Evolutionary conservation across 306 rosid genomes (phyloP), one percentile per base, ranked within the genome.

Genomic region (Dalbergia cultrata): DNA sequence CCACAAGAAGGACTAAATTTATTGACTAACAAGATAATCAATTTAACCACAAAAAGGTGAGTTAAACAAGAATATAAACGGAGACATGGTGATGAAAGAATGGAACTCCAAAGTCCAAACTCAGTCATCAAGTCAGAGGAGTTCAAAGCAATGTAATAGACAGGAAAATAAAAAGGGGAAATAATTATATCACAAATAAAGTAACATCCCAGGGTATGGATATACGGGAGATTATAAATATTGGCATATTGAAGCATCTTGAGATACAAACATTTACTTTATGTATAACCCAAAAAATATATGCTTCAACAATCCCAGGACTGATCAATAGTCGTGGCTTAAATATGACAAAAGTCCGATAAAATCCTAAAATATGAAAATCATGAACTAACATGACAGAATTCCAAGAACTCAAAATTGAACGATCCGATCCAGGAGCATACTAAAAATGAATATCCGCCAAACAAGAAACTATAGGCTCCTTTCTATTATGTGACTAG

Each of bases 61-160:
- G 68, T 37, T 57, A 58, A 77, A 31, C 66, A 39, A 83, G 60
- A 57, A 70, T 65, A 86, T 72, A 53, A 90, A 92, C 89, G 54
- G 97, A 85, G 17, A 86, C 90, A 72, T 90, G 97, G 35, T 90
- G 93, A 12, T 85, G 88, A 85, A 90, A 92, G 67, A 77, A 85
- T 45, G 97, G 94, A 80, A 90, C 97, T 73, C 90, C 94, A 83
- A 72, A 70, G 31, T 73, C 90, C 47, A 70, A 66, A 70, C 45
- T 73, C 66, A 37, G 61, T 84, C 94, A 92, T 92, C 97, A 94
- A 89, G 54, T 77, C 85, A 74, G 87, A 92, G 10, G 93, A 81
- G 75, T 92, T 94, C 31, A 86, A 90, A 69, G 95, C 93, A 52
- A 93, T 90, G 85, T 92, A 93, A 77, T 92, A 92, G 26, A 86